Evolutionary conservation across 2,329 filamentous ascomycete species (phyloP).

Genomic region (Venturia nashicola): DNA sequence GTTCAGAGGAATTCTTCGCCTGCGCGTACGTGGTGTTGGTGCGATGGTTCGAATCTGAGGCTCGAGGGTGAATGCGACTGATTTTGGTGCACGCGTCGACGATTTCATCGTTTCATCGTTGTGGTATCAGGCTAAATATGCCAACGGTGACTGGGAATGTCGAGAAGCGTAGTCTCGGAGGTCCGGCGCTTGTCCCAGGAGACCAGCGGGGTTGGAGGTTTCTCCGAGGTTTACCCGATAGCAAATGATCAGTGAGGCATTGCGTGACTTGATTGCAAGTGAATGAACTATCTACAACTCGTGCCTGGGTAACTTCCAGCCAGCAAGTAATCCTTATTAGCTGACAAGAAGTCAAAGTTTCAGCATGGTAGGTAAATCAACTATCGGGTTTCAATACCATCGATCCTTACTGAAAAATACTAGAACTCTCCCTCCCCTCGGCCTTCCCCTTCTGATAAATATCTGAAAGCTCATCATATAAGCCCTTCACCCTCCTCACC

Average conservation of each 20-base stretch:
- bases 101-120: neutral
- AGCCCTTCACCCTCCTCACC: conserved; percentile 35
- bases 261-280: neutral
- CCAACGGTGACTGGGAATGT: too few species aligned
- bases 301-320: neutral
- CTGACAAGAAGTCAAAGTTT: too few species aligned
- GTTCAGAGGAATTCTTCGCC: conserved; percentile 12
- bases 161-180: too few species aligned
- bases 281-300: neutral
- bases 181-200: neutral
- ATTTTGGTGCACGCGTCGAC: conserved; percentile 10
- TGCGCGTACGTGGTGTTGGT: conserved; percentile 11
- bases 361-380: too few species aligned
- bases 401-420: conserved; percentile 1
- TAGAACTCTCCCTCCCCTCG: conserved; percentile 2
- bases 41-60: conserved; percentile 12
- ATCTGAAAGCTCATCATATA: conserved; percentile 26
- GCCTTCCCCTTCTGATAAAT: conserved; percentile 9
- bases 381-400: too few species aligned
- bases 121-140: too few species aligned
- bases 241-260: neutral
- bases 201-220: neutral
- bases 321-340: conserved; percentile 1
- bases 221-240: neutral
- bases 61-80: conserved; percentile 14